phyloP scores from a whole-genome alignment of 2,329 filamentous ascomycete genomes.

The Aspergillus sojae region DNA sequence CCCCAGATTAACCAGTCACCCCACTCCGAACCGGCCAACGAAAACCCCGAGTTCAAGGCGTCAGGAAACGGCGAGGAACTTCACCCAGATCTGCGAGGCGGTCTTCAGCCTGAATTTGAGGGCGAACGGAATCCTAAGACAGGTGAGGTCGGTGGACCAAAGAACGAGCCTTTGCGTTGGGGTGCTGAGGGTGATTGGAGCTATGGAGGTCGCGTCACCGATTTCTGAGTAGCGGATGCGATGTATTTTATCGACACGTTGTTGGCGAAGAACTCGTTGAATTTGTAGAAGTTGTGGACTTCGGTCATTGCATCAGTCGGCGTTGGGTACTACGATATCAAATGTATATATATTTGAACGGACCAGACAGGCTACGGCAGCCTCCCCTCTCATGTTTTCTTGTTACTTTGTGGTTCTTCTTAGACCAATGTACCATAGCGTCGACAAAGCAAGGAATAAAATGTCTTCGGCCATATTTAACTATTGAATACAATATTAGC shows the following conservation, averaged over 20 bases:
- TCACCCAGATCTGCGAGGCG: slow-evolving; percentile 72
- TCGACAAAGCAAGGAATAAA: not conserved
- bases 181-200: slow-evolving; percentile 79
- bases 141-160: slow-evolving; percentile 92
- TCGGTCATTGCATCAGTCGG: slow-evolving; percentile 23
- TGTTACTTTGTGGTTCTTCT: not conserved
- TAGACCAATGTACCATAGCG: not conserved
- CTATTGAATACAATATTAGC: not conserved
- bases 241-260: not conserved
- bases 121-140: slow-evolving; percentile 92
- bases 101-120: slow-evolving; percentile 87
- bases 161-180: slow-evolving; percentile 95
- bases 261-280: not conserved
- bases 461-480: not conserved
- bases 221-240: slow-evolving; percentile 61
- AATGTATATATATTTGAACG: not conserved
- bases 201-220: slow-evolving; percentile 91
- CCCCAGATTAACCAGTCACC: slow-evolving; percentile 56
- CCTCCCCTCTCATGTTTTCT: not conserved
- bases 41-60: slow-evolving; percentile 51
- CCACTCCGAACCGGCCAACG: slow-evolving; percentile 27
- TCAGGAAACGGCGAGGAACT: slow-evolving; percentile 65
- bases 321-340: slow-evolving; percentile 20
- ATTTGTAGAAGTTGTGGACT: not conserved
- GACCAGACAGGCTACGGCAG: not conserved